Evolutionary conservation across 179 eudicot species (phyloP).

Genomic region (Monotropa hypopitys): DNA sequence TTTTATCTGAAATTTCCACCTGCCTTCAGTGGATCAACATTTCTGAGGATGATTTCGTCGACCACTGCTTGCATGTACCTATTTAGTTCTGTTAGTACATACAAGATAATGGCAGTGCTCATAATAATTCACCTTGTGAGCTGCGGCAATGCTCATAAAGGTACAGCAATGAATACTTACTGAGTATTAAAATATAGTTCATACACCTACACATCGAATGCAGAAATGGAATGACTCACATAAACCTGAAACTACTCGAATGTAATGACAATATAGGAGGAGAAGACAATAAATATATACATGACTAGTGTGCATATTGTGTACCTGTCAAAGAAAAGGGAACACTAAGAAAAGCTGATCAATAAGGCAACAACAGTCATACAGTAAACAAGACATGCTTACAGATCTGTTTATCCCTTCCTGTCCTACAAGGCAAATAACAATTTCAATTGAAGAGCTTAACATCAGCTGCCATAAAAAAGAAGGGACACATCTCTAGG

Average conservation of each 20-base stretch:
- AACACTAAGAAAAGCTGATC: neutral
- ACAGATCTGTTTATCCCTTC: neutral
- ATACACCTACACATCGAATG: neutral
- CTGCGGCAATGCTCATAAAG: neutral
- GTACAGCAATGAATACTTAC: no score
- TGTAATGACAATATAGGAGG: no score
- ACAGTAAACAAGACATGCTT: neutral
- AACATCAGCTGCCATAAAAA: neutral
- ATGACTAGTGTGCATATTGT: no score
- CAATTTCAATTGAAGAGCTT: neutral
- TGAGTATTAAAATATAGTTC: no score
- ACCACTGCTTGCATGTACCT: conserved; percentile 99
- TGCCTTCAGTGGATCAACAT: conserved; percentile 68
- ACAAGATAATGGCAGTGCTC: neutral
- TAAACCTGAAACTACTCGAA: no score
- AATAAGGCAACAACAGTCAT: neutral
- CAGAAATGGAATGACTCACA: neutral
- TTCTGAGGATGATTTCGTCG: conserved; percentile 57
- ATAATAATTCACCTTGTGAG: neutral
- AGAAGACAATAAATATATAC: no score
- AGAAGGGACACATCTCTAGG: neutral
- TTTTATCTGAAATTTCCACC: conserved; percentile 8
- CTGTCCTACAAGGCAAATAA: neutral
- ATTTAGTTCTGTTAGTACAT: conserved; percentile 10
- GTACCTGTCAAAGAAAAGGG: no score